A percentile compares a stretch with the other conserved stretches of the same genome.
These are phyloP conservation scores for Glarea lozoyensis DNA, from an alignment of 495 filamentous ascomycete species.

Conservation along the genomic window DNA sequence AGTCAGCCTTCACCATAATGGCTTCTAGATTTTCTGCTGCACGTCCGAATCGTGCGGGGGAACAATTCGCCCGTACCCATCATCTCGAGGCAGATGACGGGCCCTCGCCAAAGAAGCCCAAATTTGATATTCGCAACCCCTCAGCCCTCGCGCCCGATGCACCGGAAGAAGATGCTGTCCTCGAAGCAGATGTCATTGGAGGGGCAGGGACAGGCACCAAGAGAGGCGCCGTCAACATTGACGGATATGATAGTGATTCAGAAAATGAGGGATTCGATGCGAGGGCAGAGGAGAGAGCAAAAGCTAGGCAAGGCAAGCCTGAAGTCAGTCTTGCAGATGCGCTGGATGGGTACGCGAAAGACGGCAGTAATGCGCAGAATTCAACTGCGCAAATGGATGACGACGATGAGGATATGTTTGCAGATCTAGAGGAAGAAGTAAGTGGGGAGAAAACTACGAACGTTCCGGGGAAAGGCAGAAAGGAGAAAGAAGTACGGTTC, in stretches of 20 bases:
- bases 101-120: conserved; percentile 66
- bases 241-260: conserved; percentile 93
- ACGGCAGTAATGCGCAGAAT: conserved; percentile 20
- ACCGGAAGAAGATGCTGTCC: conserved; percentile 67
- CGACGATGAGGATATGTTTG: conserved; percentile 91
- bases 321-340: conserved; percentile 32
- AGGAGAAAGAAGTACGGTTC: conserved; percentile 73
- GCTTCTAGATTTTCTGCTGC: conserved; percentile 51
- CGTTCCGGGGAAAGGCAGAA: conserved; percentile 43
- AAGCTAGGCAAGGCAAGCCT: conserved; percentile 35
- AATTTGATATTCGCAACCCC: conserved; percentile 92
- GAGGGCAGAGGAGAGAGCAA: conserved; percentile 50
- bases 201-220: conserved; percentile 68
- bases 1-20: no score
- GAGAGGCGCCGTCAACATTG: conserved; percentile 86
- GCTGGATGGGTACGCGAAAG: conserved; percentile 34
- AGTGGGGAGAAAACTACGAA: conserved; percentile 42
- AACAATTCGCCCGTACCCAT: conserved; percentile 67
- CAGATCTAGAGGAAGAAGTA: conserved; percentile 53
- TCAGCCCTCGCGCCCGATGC: conserved; percentile 73
- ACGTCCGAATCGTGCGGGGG: conserved; percentile 74
- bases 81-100: conserved; percentile 46
- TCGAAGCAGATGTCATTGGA: conserved; percentile 90
- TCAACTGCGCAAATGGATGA: conserved; percentile 41
- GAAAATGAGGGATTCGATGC: conserved; percentile 84